Base-by-base conservation (phyloP, 306 rosid species). In the Quercus robur region DNA sequence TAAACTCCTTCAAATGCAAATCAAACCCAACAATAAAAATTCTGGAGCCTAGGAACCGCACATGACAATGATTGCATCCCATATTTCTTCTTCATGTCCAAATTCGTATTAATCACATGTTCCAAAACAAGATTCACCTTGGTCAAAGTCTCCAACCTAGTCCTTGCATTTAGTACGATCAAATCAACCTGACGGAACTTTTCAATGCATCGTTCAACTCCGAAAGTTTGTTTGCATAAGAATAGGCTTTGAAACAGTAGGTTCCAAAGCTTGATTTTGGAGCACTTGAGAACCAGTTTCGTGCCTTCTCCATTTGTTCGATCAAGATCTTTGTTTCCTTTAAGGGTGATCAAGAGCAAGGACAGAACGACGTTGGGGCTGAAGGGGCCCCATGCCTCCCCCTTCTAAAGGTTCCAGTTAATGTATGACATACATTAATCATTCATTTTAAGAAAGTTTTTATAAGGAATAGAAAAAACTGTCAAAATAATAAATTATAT, bases 21-120 rank as follows among this genome's bases (percentile, higher is more conserved):
- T 85, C 84, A 82, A 90, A 59, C 8, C 90, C 88, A 35, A 84
- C 81, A 0, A 55, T 75, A 62, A 81, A 81, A 55, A 7, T 33
- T 10, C 2, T 75, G 82, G 12, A 54, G 80, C 4, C 35, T 49
- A 63, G 87, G 86, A 57, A 85, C 85, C 8, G 79, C 86, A 46
- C 69, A 63, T 23, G 62, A 11, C 23, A 70, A 44, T 10, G 46
- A 38, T 7, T 38, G 11, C 10, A 51, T 41, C 41, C 28, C 12
- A 21, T 46, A 12, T 46, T 46, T 46, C 54, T 55, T 64, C 63
- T 78, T 61, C 23, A 19, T 66, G 28, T 82, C 76, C 44, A 2
- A 41, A 41, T 38, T 38, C 2, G 44, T 6, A 38, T 41, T 41
- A 41, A 41, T 41, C 46, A 41, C 46, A 1, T 41, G 12, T 41